Conservation (phyloP, 139 green algal species). For the Microglena sp. region DNA sequence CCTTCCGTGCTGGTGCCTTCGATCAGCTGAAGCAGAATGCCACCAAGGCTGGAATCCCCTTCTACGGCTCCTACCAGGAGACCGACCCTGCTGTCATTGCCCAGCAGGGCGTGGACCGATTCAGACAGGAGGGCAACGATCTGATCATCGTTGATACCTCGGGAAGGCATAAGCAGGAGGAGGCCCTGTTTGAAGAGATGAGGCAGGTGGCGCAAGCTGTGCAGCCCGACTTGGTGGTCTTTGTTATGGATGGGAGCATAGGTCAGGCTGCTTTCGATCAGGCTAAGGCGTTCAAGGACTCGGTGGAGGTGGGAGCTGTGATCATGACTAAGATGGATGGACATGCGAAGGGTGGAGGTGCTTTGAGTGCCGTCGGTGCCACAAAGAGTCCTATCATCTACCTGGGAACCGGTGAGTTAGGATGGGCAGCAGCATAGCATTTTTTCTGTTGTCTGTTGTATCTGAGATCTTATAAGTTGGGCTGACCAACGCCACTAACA, state of each 20-base stretch:
- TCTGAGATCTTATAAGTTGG: background rate
- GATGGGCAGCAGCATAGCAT: background rate
- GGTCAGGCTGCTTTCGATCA: constrained; percentile 95
- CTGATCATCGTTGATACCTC: constrained; percentile 98
- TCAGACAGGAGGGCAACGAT: constrained; percentile 62
- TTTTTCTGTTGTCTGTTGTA: background rate
- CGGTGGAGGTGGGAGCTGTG: constrained; percentile 84
- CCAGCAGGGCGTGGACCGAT: constrained; percentile 79
- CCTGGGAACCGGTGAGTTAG: constrained; percentile 73
- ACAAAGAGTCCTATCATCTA: constrained; percentile 94
- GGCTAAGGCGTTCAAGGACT: constrained; percentile 92
- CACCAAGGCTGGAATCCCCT: constrained; percentile 14
- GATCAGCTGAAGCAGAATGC: constrained; percentile 95
- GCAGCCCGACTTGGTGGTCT: constrained; percentile 82
- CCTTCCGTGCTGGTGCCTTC: constrained; percentile 88
- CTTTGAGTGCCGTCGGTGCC: constrained; percentile 83
- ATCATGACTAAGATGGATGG: constrained; percentile 99
- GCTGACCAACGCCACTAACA: no score
- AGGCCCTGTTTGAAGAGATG: constrained; percentile 99
- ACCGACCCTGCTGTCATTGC: constrained; percentile 93
- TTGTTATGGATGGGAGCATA: constrained; percentile 98
- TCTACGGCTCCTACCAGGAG: constrained; percentile 72
- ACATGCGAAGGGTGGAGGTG: constrained; percentile 95
- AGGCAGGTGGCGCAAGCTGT: constrained; percentile 54
- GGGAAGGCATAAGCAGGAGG: constrained; percentile 95